Evolutionary conservation across 2,329 filamentous ascomycete species (phyloP).

Genomic region (Penicillium sp.): DNA sequence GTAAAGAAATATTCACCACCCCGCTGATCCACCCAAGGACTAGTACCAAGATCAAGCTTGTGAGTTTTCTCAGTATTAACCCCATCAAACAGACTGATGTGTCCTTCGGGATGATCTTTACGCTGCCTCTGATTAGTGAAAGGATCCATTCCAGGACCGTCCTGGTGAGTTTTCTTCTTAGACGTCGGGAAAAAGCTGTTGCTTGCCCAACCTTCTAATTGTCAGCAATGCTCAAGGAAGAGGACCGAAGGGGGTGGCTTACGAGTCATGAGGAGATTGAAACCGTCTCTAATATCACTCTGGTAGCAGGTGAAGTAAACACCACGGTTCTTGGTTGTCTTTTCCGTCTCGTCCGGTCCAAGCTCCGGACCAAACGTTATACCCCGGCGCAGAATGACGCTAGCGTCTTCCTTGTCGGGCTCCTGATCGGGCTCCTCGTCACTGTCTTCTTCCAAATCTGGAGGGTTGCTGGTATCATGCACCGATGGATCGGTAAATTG

Average conservation of each 20-base stretch:
- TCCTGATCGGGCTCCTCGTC: too few relatives aligned
- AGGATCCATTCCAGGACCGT: conserved; percentile 22
- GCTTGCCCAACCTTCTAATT: conserved; percentile 22
- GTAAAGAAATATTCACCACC: conserved; percentile 50
- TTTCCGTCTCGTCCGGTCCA: conserved; percentile 31
- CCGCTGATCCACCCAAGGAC: conserved; percentile 40
- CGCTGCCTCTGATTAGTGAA: conserved; percentile 20
- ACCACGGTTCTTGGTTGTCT: conserved; percentile 37
- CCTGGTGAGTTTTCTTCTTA: conserved; percentile 10
- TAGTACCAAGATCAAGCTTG: too few relatives aligned
- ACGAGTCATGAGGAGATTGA: conserved; percentile 33
- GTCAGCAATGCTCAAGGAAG: background rate
- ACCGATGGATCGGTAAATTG: too few relatives aligned
- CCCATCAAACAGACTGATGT: too few relatives aligned
- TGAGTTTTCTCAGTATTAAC: too few relatives aligned
- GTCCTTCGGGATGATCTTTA: conserved; percentile 9
- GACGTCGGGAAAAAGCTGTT: conserved; percentile 18
- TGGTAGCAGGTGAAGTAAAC: conserved; percentile 49
- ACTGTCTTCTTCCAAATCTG: too few relatives aligned
- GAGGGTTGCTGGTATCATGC: too few relatives aligned
- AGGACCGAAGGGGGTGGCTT: conserved; percentile 1
- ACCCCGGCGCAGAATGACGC: conserved; percentile 45
- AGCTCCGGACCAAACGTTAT: conserved; percentile 46
- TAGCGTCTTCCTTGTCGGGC: too few relatives aligned
- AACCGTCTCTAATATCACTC: conserved; percentile 40